Evolutionary conservation across 2,329 filamentous ascomycete genomes (phyloP).

Genomic region (Penicillium psychrosexuale): DNA sequence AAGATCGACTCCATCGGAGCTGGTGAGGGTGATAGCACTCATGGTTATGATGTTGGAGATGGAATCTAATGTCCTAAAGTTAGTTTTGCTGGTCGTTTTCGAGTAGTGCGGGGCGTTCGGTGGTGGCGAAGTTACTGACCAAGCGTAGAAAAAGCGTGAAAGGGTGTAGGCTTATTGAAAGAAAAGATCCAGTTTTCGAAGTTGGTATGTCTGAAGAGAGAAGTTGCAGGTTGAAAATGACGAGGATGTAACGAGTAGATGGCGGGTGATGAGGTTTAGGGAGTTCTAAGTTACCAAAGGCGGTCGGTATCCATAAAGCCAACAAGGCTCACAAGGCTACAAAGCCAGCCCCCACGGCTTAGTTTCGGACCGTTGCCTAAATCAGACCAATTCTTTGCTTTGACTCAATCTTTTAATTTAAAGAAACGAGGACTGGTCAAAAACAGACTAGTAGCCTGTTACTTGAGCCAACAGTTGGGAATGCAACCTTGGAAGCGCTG

Average conservation of each 20-base stretch:
- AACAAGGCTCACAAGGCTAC: background rate
- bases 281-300: background rate
- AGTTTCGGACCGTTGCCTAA: background rate
- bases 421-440: too few relatives aligned
- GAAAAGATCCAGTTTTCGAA: background rate
- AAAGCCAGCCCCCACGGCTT: background rate
- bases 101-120: background rate
- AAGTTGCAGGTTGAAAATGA: background rate
- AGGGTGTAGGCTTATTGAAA: background rate
- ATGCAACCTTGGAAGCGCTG: background rate
- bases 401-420: background rate
- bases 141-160: too few relatives aligned
- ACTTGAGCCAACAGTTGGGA: background rate
- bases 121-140: background rate
- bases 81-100: background rate
- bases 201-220: background rate
- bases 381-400: background rate
- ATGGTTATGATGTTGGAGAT: background rate
- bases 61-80: background rate
- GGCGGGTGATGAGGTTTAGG: background rate
- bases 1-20: conserved; percentile 51
- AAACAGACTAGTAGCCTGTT: background rate
- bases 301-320: background rate
- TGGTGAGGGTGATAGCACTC: conserved; percentile 46
- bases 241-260: background rate